Base-by-base conservation (phyloP, 495 filamentous ascomycete species). In the Durotheca rogersii region DNA sequence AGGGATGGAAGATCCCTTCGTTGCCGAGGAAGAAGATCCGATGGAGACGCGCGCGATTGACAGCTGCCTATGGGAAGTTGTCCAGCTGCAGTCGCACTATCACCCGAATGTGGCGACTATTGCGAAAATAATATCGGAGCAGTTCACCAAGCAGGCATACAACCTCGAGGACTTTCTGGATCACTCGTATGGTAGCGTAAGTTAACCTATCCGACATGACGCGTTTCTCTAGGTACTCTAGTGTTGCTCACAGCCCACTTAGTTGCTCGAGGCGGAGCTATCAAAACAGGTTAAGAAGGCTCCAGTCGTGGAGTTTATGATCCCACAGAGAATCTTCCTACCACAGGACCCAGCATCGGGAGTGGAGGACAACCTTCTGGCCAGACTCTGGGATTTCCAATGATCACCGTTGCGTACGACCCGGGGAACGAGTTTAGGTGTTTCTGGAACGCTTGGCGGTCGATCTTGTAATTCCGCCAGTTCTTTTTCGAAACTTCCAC, bases 21-120 rank as follows among this genome's bases (percentile, higher is more conserved):
- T 86, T 37, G 73, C 81, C 42, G 67, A 76, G 6, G 88, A 96
- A 68, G 51, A 72, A 35, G 88, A 99, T 59, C 94, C 94, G 4
- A 87, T 87, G 76, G 76, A 83, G 69, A 96, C 93, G 4, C 58
- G 75, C 41, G 94, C 94, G 7, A 85, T 97, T 40, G 90, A 96
- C 45, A 95, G 89, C 67, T 88, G 86, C 68, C 68, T 97, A 9
- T 99, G 94, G 94, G 94, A 99, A 68, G 79, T 97, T 27, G 85
- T 91, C 46, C 86, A 85, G 42, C 73, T 96, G 37, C 89, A 93
- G 69, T 83, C 82, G 2, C 94, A 99, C 71, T 97, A 93, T 70
- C 94, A 99, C 66, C 94, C 94, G 27, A 97, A 96, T 64, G 90
- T 99, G 27, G 90, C 92, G 1, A 90, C 91, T 3, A 84, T 97